phyloP scores from a whole-genome alignment of 1,139 yeast genomes.

The Protomyces pachydermus region DNA sequence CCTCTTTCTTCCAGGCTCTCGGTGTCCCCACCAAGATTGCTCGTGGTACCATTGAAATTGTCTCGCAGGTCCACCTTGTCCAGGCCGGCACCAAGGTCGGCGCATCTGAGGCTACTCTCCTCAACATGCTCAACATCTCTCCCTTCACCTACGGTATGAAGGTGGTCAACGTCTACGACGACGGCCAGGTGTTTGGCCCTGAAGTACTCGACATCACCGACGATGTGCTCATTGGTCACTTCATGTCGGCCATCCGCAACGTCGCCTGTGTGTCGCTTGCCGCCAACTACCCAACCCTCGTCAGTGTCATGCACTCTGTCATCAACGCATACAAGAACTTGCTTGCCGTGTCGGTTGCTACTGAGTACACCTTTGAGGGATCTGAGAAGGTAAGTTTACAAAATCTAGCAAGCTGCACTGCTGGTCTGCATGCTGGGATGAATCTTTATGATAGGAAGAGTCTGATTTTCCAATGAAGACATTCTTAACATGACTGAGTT shows the following conservation, averaged over 20 bases:
- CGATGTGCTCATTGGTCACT: constrained; percentile 89
- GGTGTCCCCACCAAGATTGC: constrained; percentile 99
- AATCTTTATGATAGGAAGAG: constrained; percentile 1
- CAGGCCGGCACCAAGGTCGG: constrained; percentile 84
- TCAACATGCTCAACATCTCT: constrained; percentile 99
- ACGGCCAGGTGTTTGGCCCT: constrained; percentile 97
- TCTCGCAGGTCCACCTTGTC: constrained; percentile 94
- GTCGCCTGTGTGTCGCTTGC: constrained; percentile 96
- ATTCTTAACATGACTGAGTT: background rate
- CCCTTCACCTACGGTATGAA: constrained; percentile 99
- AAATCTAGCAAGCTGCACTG: background rate
- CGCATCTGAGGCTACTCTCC: constrained; percentile 97
- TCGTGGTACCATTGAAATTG: constrained; percentile 99
- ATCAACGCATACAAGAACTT: constrained; percentile 99
- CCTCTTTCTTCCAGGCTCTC: constrained; percentile 99
- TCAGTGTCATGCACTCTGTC: constrained; percentile 98
- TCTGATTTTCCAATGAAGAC: background rate
- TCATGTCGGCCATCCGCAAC: constrained; percentile 85
- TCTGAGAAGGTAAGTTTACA: constrained; percentile 61
- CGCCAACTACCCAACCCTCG: constrained; percentile 98
- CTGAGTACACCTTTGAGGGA: constrained; percentile 99
- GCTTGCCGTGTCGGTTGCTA: constrained; percentile 93
- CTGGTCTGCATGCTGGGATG: background rate
- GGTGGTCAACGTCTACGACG: constrained; percentile 94
- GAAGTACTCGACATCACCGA: constrained; percentile 97